These are phyloP conservation scores for Metschnikowia reukaufii DNA, from an alignment of 805 yeast genomes.

Conservation along the genomic window DNA sequence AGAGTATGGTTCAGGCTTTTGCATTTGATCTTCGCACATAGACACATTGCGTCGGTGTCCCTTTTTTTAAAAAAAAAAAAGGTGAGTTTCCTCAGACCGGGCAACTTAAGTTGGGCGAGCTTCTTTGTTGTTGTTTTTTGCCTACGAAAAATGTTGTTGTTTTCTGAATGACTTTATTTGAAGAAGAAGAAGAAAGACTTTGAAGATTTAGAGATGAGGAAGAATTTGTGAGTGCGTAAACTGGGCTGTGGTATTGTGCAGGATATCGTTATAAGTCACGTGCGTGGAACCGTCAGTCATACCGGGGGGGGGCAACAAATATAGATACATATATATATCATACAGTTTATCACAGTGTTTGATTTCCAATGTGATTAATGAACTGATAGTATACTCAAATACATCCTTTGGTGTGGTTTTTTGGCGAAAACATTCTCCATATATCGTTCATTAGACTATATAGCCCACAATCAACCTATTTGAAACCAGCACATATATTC, in stretches of 20 bases:
- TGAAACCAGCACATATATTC: too few relatives aligned
- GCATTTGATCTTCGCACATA: constrained; percentile 40
- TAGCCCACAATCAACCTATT: too few relatives aligned
- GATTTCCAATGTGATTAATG: too few relatives aligned
- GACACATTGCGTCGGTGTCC: constrained; percentile 50
- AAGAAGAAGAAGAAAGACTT: background rate
- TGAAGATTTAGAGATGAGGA: background rate
- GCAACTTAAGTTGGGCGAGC: constrained; percentile 48
- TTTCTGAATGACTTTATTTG: constrained; percentile 1
- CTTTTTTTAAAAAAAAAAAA: constrained; percentile 14
- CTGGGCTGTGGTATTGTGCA: background rate
- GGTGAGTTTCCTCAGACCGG: constrained; percentile 36
- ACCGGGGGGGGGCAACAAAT: too few relatives aligned
- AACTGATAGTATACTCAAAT: too few relatives aligned
- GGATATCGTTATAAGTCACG: background rate
- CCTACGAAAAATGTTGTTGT: background rate
- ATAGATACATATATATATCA: too few relatives aligned
- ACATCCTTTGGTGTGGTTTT: too few relatives aligned
- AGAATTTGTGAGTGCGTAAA: background rate
- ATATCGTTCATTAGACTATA: too few relatives aligned
- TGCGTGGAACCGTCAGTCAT: too few relatives aligned
- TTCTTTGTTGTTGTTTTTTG: background rate
- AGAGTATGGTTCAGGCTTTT: constrained; percentile 1
- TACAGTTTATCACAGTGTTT: too few relatives aligned
- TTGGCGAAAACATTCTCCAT: too few relatives aligned